Conservation (phyloP, 805 yeast species). For the Sungouiella thailandica region DNA sequence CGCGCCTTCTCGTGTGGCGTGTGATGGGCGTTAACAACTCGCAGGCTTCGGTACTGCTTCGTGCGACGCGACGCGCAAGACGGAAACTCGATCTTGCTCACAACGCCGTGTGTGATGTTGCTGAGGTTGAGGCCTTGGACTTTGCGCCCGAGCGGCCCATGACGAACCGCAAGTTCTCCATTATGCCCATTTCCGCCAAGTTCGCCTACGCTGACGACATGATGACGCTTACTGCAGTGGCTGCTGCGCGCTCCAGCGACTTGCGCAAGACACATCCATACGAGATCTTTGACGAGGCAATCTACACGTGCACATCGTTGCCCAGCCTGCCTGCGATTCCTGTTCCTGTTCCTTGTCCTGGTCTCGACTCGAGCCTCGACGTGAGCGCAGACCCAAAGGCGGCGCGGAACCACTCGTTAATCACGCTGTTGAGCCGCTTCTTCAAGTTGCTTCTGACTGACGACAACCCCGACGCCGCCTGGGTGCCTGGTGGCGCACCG, state of each 20-base stretch:
- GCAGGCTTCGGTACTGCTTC: constrained; percentile 29
- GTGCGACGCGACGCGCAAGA: constrained; percentile 26
- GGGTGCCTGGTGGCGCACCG: too few relatives aligned
- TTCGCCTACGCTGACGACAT: constrained; percentile 12
- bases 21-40: constrained; percentile 40
- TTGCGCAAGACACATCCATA: constrained; percentile 51
- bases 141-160: constrained; percentile 36
- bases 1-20: constrained; percentile 66
- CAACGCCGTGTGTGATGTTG: constrained; percentile 6
- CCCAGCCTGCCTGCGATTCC: constrained; percentile 11
- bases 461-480: too few relatives aligned
- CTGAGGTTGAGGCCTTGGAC: constrained; percentile 9
- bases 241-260: constrained; percentile 24
- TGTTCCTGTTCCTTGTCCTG: background rate
- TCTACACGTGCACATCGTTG: constrained; percentile 36
- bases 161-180: constrained; percentile 46
- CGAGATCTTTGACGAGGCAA: constrained; percentile 64
- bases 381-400: constrained; percentile 20
- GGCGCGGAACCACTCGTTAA: constrained; percentile 31
- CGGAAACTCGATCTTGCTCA: constrained; percentile 26
- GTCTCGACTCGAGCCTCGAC: too few relatives aligned
- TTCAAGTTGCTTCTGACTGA: constrained; percentile 35
- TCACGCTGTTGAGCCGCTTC: constrained; percentile 26
- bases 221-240: constrained; percentile 12
- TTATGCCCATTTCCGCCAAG: constrained; percentile 29